Base-by-base conservation (phyloP, 768 basidiomycete species). In the Lactarius quietus region DNA sequence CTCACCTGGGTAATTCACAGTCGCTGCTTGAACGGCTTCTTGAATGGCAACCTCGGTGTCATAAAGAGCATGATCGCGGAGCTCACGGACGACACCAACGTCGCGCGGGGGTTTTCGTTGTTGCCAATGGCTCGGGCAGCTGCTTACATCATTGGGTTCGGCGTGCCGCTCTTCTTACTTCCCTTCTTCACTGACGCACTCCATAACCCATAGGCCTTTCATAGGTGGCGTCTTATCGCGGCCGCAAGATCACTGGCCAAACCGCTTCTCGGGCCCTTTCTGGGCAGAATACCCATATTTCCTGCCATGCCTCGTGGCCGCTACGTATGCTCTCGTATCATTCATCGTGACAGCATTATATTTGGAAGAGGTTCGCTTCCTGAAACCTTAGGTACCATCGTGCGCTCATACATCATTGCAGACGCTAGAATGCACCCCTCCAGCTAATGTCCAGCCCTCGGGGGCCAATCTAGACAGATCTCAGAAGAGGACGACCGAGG, bases 21-120 rank as follows among this genome's bases (percentile, higher is more conserved):
- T 33, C 57, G 62, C 7, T 54, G 61, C n/a, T 26, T 66, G 39
- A 52, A 63, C 43, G 65, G 62, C 26, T n/a, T 54, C 56, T 35
- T 63, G 48, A 66, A 66, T 23, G 65, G 65, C 20, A 66, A 66
- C 52, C 63, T 66, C 33, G 83, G 86, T 6, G 87, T 91, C 31
- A 86, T 90, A 81, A 91, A 90, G 71, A 87, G 84, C 68, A 83
- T 85, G 70, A 79, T 90, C 76, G 87, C 82, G 0, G 87, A 89
- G 64, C 73, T 89, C 38, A 87, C 87, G 0, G 86, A 88, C 70
- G 74, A 80, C 0, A 81, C 83, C 1, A 89, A 89, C 70, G 79
- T 81, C 59, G 80, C 81, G 10, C 74, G 76, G 33, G 81, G 74
- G 0, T 76, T 79, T 38, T 71, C 76, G 6, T 63, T 76, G 35